Evolutionary conservation across 2,329 filamentous ascomycete species (phyloP).

Genomic region (Huntiella savannae): DNA sequence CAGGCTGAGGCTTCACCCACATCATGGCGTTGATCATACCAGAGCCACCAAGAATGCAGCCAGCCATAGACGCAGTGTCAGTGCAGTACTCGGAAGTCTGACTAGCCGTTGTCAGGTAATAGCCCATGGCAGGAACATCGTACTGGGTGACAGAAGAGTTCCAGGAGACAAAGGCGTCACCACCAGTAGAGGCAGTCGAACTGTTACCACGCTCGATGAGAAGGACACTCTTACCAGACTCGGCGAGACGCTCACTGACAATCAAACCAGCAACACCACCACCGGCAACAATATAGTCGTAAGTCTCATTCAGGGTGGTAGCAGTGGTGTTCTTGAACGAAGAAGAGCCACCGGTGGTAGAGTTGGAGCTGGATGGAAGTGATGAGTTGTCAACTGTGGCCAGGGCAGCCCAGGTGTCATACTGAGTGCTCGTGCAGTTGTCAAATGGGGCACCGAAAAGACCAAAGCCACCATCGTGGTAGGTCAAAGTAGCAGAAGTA

Average conservation of each 20-base stretch:
- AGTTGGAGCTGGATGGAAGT: constrained; percentile 24
- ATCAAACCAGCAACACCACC: constrained; percentile 19
- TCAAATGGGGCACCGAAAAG: constrained; percentile 20
- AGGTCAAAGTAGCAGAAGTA: constrained; percentile 18
- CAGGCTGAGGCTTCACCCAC: constrained; percentile 40
- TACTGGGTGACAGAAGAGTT: constrained; percentile 47
- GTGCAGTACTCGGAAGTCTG: constrained; percentile 44
- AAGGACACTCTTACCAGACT: constrained; percentile 41
- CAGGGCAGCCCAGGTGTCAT: constrained; percentile 15
- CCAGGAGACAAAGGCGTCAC: constrained; percentile 41
- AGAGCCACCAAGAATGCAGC: constrained; percentile 50
- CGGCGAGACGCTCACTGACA: constrained; percentile 17
- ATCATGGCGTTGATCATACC: constrained; percentile 48
- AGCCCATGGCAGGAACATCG: constrained; percentile 47
- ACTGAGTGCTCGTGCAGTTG: constrained; percentile 17
- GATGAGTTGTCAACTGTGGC: constrained; percentile 9
- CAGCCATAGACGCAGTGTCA: constrained; percentile 53
- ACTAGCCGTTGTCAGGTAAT: constrained; percentile 49
- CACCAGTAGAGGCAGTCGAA: constrained; percentile 44
- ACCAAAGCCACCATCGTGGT: constrained; percentile 23
- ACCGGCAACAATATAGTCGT: constrained; percentile 17
- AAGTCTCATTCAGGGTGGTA: constrained; percentile 25
- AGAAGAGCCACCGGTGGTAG: constrained; percentile 29
- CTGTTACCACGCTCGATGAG: constrained; percentile 42
- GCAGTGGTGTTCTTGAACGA: constrained; percentile 21